phyloP scores from a whole-genome alignment of 805 yeast genomes.

The Wickerhamomyces hampshirensis region DNA sequence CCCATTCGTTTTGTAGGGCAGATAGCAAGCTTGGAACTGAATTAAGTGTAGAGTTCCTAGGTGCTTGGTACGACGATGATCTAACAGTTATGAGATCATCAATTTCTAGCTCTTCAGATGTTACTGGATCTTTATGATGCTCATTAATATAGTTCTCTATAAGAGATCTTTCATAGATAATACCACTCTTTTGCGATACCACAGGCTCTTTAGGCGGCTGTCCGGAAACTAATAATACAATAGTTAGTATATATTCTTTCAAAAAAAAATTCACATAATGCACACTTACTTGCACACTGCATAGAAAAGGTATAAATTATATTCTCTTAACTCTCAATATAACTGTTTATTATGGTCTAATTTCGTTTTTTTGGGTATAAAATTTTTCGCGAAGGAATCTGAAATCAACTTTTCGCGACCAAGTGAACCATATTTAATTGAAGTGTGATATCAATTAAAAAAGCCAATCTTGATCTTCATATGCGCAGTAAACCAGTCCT shows the following conservation, averaged over 20 bases:
- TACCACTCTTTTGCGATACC: conserved; percentile 64
- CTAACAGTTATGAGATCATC: conserved; percentile 53
- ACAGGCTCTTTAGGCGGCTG: conserved; percentile 68
- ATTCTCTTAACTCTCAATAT: too few relatives aligned
- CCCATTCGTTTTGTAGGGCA: conserved; percentile 86
- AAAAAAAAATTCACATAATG: neutral
- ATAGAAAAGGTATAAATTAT: conserved; percentile 8
- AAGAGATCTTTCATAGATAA: conserved; percentile 61
- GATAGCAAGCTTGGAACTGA: conserved; percentile 78
- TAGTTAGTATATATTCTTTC: conserved; percentile 10
- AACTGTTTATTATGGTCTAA: too few relatives aligned
- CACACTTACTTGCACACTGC: conserved; percentile 29
- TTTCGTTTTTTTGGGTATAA: too few relatives aligned
- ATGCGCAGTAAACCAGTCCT: too few relatives aligned
- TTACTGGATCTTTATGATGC: conserved; percentile 71
- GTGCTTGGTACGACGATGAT: conserved; percentile 28
- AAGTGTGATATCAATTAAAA: too few relatives aligned
- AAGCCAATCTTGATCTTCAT: too few relatives aligned
- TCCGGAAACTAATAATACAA: conserved; percentile 52
- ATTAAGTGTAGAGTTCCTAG: conserved; percentile 43
- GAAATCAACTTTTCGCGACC: too few relatives aligned
- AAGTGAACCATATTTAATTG: too few relatives aligned
- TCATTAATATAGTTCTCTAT: conserved; percentile 59
- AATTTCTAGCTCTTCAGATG: conserved; percentile 50
- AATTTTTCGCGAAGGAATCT: too few relatives aligned